Evolutionary conservation across 768 basidiomycete genomes (phyloP).

Genomic region (Megacollybia marginata): DNA sequence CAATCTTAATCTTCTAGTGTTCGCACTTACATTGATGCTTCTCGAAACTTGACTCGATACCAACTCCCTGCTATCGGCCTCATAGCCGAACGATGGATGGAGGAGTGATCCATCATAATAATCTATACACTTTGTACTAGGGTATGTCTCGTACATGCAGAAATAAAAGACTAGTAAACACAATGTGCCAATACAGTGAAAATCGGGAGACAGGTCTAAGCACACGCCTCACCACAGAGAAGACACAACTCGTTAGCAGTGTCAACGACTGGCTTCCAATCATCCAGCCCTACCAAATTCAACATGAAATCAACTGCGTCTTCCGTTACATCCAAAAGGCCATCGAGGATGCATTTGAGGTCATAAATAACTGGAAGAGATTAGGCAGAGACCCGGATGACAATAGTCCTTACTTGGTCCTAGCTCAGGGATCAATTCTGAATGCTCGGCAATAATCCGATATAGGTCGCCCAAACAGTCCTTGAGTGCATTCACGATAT

Average conservation of each 20-base stretch:
- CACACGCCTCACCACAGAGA: background rate
- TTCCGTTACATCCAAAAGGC: conserved; percentile 39
- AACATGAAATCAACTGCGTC: conserved; percentile 34
- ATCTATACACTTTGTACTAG: background rate
- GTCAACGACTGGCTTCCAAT: background rate
- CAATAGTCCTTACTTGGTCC: conserved; percentile 41
- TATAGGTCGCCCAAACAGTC: conserved; percentile 25
- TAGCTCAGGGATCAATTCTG: conserved; percentile 40
- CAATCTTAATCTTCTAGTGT: conserved; percentile 25
- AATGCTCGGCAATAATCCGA: conserved; percentile 29
- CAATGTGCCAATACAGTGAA: background rate
- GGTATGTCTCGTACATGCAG: background rate
- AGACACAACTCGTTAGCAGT: background rate
- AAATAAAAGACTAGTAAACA: background rate
- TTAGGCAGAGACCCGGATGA: conserved; percentile 1
- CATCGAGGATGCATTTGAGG: conserved; percentile 54
- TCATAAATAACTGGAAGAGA: conserved; percentile 41
- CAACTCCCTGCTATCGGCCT: conserved; percentile 57
- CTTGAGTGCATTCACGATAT: conserved; percentile 42
- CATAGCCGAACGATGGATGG: conserved; percentile 63
- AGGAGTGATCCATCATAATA: conserved; percentile 30
- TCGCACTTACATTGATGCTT: conserved; percentile 47
- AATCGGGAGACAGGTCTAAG: background rate
- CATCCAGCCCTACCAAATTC: conserved; percentile 5
- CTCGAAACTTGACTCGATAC: conserved; percentile 44